Percentiles rank a stretch among this genome's conserved stretches.
Conservation (phyloP, 257 asterid genomes). For the Echites panduratus region DNA sequence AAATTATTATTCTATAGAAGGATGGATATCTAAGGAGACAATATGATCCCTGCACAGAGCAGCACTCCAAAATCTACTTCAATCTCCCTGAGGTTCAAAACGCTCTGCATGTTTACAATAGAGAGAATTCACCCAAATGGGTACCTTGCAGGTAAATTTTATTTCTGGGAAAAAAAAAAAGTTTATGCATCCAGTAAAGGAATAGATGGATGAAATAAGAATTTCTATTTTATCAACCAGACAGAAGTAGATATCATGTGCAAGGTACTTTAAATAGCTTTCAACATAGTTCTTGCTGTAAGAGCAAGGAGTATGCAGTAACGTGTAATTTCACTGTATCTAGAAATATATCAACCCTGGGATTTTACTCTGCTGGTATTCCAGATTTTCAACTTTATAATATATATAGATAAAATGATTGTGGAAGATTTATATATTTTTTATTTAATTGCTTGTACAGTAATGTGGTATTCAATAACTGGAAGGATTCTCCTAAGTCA, state of each 20-base stretch:
- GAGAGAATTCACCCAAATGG: constrained; percentile 50
- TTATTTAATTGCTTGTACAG: constrained; percentile 35
- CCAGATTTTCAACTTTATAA: background rate
- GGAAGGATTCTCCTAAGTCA: constrained; percentile 79
- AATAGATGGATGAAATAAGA: background rate
- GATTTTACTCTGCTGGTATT: background rate
- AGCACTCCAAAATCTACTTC: constrained; percentile 70
- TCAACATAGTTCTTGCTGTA: background rate
- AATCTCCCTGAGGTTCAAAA: constrained; percentile 92
- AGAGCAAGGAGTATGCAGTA: background rate
- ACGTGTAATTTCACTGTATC: background rate
- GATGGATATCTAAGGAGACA: constrained; percentile 54
- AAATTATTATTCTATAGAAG: constrained; percentile 32
- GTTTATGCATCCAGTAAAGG: background rate
- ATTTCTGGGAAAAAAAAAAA: background rate
- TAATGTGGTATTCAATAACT: constrained; percentile 36
- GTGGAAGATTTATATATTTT: background rate
- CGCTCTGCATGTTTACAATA: constrained; percentile 66
- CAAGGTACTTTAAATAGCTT: background rate
- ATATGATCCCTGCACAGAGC: constrained; percentile 94
- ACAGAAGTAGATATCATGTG: background rate
- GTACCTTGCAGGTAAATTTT: constrained; percentile 72
- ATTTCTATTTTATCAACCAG: background rate
- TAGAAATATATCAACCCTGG: background rate
- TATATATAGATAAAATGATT: background rate